A percentile compares a stretch with the other conserved stretches of the same genome.
Conservation (phyloP, 2,329 filamentous ascomycete species). For the Aspergillus novoparasiticus region DNA sequence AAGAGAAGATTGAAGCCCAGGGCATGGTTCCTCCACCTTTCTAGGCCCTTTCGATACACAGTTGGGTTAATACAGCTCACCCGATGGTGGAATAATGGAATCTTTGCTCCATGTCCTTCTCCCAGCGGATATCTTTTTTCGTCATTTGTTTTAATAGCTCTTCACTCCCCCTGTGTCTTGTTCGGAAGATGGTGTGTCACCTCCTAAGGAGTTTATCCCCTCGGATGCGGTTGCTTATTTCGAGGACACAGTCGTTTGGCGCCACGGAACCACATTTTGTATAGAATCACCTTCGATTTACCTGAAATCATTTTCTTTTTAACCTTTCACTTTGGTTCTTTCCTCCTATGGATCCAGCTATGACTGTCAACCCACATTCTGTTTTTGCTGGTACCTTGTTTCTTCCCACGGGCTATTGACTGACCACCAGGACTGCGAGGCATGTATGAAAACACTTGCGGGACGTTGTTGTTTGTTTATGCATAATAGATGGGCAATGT, state of each 20-base stretch:
- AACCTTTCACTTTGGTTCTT: slow-evolving; percentile 20
- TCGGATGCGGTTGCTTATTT: slow-evolving; percentile 37
- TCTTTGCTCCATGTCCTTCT: slow-evolving; percentile 15
- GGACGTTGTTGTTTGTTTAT: slow-evolving; percentile 33
- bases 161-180: slow-evolving; percentile 38
- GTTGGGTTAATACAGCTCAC: slow-evolving; percentile 19
- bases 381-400: slow-evolving; percentile 27
- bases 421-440: slow-evolving; percentile 26
- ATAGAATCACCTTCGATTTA: slow-evolving; percentile 39
- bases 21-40: slow-evolving; percentile 53
- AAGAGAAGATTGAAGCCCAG: slow-evolving; percentile 58
- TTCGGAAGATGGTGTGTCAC: slow-evolving; percentile 37
- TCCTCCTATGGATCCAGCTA: slow-evolving; percentile 29
- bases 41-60: slow-evolving; percentile 34
- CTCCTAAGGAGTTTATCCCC: slow-evolving; percentile 30
- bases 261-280: slow-evolving; percentile 41
- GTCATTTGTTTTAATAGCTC: slow-evolving; percentile 49
- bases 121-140: slow-evolving; percentile 34
- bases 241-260: slow-evolving; percentile 40
- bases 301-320: slow-evolving; percentile 9
- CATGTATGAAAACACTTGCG: slow-evolving; percentile 31
- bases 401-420: slow-evolving; percentile 28
- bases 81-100: slow-evolving; percentile 9
- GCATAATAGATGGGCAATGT: slow-evolving; percentile 45
- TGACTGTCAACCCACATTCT: slow-evolving; percentile 29